Evolutionary conservation across 2,329 filamentous ascomycete genomes (phyloP), one percentile per base, ranked within the genome.

Genomic region (Diaporthe longicolla): DNA sequence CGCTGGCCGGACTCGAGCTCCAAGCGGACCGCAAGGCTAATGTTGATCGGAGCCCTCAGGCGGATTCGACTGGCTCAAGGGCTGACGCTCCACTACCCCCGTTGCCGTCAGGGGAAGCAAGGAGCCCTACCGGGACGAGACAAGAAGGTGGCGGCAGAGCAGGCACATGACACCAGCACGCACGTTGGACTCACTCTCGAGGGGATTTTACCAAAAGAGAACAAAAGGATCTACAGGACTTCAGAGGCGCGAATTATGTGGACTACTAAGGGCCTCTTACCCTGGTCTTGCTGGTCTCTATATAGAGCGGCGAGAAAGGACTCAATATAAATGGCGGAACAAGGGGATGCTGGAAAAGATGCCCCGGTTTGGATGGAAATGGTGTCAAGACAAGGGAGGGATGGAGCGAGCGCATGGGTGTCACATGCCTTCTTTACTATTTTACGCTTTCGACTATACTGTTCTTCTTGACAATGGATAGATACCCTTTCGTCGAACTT

Each of bases 1-100:
- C 61, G 19, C 29, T 75, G 69, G 74, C 74, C 45, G 74, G 74
- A n/a, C 74, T 75, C 32, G 72, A 75, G 45, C 55, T 75, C 61
- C 68, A 70, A 26, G 71, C 66, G 10, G 69, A 74, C 48, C 54
- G 61, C 48, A 70, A 74, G 54, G 61, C 45, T 35, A 26, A 74
- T 21, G 55, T 35, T 17, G 74, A 58, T 17, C 55, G 68, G 37
- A 61, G 37, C 54, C 26, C 61, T 19, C 57, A 71, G 35, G 2
- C 57, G 26, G 70, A 43, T 15, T 40, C 57, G 3, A 63, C 57
- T 61, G 57, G 57, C 48, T 63, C 57, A 13, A 63, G 57, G 24
- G 35, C 45, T 3, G 57, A 71, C 5, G 70, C 57, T 32, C 70
- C 70, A 29, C 37, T 71, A 4, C 70, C 70, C 52, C 57, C 57